phyloP scores from a whole-genome alignment of 352 stramenopile genomes.

The Pythium brassicae region DNA sequence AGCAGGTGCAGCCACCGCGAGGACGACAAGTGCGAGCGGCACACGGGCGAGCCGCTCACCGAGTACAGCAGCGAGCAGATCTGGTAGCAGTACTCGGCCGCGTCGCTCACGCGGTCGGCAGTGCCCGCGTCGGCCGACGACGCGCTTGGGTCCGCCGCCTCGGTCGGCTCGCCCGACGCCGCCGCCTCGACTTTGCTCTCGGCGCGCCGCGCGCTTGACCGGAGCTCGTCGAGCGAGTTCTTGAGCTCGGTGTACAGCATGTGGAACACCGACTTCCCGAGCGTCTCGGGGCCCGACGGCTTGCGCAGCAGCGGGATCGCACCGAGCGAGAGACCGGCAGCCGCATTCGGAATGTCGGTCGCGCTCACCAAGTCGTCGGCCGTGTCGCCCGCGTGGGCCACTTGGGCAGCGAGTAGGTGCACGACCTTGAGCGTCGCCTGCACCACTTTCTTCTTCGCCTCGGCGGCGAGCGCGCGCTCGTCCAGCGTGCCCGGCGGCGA shows the following conservation, averaged over 20 bases:
- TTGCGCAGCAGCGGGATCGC: conserved; percentile 79
- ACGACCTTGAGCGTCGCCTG: conserved; percentile 86
- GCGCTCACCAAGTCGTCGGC: conserved; percentile 50
- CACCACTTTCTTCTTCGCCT: conserved; percentile 76
- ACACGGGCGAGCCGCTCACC: conserved; percentile 80
- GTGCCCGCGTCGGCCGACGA: conserved; percentile 27
- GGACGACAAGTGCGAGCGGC: conserved; percentile 77
- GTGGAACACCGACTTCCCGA: conserved; percentile 89
- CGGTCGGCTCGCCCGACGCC: conserved; percentile 34
- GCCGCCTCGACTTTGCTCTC: conserved; percentile 6
- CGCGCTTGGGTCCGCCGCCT: conserved; percentile 36
- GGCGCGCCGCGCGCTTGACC: conserved; percentile 21
- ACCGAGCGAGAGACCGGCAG: conserved; percentile 43
- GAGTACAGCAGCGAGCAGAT: conserved; percentile 86
- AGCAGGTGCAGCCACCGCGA: conserved; percentile 79
- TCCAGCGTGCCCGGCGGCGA: conserved; percentile 24
- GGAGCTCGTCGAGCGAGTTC: conserved; percentile 78
- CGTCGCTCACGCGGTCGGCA: conserved; percentile 35
- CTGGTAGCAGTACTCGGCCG: conserved; percentile 87
- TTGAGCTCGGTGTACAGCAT: conserved; percentile 90
- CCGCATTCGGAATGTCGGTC: conserved; percentile 37
- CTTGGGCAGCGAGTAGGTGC: conserved; percentile 83
- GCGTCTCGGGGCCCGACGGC: conserved; percentile 80
- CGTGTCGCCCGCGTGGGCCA: conserved; percentile 71
- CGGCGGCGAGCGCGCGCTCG: conserved; percentile 31